phyloP scores from a whole-genome alignment of 2,329 filamentous ascomycete species.

The Trichoderma endophyticum region DNA sequence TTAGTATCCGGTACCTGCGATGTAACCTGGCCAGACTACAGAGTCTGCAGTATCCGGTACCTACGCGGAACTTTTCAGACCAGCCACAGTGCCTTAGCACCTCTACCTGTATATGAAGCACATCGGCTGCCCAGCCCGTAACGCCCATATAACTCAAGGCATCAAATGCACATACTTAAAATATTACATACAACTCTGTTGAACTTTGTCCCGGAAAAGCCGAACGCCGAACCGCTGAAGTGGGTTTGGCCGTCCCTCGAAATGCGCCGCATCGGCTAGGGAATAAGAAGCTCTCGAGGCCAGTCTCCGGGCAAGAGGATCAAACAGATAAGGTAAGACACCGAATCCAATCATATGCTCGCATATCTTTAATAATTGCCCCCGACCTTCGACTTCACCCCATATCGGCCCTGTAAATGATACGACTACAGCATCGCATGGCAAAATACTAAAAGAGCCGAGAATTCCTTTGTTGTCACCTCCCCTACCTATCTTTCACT shows the following conservation, averaged over 20 bases:
- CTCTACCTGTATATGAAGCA: too few species aligned
- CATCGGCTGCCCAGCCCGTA: not conserved
- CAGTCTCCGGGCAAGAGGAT: slow-evolving; percentile 5
- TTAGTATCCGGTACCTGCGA: not conserved
- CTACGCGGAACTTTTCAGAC: not conserved
- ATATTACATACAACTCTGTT: not conserved
- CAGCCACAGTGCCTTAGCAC: not conserved
- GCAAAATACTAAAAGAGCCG: not conserved
- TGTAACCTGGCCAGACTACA: not conserved
- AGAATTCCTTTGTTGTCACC: not conserved
- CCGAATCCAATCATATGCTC: not conserved
- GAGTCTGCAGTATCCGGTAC: not conserved
- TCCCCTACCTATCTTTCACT: not conserved
- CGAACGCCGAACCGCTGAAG: not conserved
- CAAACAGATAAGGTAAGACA: not conserved
- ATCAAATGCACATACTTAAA: not conserved
- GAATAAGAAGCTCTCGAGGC: not conserved
- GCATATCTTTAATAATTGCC: not conserved
- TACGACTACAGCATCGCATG: not conserved
- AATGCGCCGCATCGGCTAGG: not conserved
- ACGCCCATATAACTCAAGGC: not conserved
- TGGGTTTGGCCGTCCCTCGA: not conserved
- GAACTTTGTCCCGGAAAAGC: not conserved
- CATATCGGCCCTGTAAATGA: not conserved
- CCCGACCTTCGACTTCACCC: not conserved